Evolutionary conservation across 306 rosid species (phyloP), one percentile per base, ranked within the genome.

Genomic region (Citrullus mucosospermus): DNA sequence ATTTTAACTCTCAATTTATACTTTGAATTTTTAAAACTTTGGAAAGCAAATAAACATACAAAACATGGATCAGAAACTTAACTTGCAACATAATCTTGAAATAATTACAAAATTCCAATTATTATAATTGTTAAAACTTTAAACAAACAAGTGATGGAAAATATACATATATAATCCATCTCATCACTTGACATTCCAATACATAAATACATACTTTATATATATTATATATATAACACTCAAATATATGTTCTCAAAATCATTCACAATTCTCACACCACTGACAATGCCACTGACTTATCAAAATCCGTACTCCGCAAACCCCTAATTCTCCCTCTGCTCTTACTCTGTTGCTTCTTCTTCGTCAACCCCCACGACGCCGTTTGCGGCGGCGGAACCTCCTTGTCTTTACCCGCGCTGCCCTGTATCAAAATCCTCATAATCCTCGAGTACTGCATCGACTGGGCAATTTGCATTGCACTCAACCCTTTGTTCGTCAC

Each of bases 401-500:
- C 53, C 25, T 36, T 80, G 5, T 85, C 90, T 54, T 79, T 86
- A 13, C 75, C 50, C 9, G 86, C 90, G 5, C 89, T 92, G 9
- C 90, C 89, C n/a, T 83, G 85, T 6, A 88, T 70, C 20, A 93
- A 90, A 70, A 93, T 82, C 89, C 91, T 91, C 4, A 91, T 83
- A 66, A 90, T 85, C 74, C 98, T 93, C 3, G 66, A 81, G 32
- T 91, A 89, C 55, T 87, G 84, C 63, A 93, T 76, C 0, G 93
- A 86, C 82, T 91, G 91, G 0, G 93, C 97, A 28, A 93, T 89
- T 44, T 86, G 90, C 82, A 90, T 63, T 3, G 93, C 88, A 1
- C 86, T 90, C n/a, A 86, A 88, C 4, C 97, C 98, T 73, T 89
- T 93, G 16, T 80, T 87, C 0, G 98, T 93, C 65, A 84, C 71